Evolutionary conservation across 169 alveolate species (phyloP).

Genomic region (Ichthyophthirius multifiliis): DNA sequence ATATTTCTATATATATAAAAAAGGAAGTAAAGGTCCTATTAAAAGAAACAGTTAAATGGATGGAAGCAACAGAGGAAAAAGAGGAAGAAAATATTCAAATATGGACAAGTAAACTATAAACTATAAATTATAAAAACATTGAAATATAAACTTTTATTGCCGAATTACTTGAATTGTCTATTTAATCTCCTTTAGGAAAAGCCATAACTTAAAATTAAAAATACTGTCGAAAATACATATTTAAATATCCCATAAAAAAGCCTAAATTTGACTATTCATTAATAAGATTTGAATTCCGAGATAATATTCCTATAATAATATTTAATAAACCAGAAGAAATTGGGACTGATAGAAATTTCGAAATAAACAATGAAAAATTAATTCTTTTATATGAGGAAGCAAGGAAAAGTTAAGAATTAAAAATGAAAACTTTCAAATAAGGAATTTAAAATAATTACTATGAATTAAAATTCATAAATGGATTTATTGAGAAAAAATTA

Average conservation of each 20-base stretch:
- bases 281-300: too few relatives aligned
- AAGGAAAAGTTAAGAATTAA: too few relatives aligned
- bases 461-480: too few relatives aligned
- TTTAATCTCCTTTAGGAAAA: slow-evolving; percentile 27
- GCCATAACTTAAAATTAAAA: slow-evolving; percentile 13
- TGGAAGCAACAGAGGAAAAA: not conserved
- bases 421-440: too few relatives aligned
- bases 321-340: not conserved
- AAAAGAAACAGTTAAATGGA: slow-evolving; percentile 10
- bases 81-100: slow-evolving; percentile 1
- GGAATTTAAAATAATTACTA: too few relatives aligned
- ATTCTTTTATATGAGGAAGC: too few relatives aligned
- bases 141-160: slow-evolving; percentile 27
- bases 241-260: not conserved
- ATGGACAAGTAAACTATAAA: slow-evolving; percentile 15
- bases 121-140: slow-evolving; percentile 3
- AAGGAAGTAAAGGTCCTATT: not conserved
- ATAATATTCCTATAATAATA: too few relatives aligned
- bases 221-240: slow-evolving; percentile 16
- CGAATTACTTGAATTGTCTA: slow-evolving; percentile 21
- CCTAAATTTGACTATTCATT: not conserved
- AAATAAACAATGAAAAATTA: not conserved
- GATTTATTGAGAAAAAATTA: not conserved
- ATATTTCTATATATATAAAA: too few relatives aligned
- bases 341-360: not conserved